These are phyloP conservation scores for Coemansia sp. DNA, from an alignment of 192 early-diverging fungal genomes.

Conservation along the genomic window DNA sequence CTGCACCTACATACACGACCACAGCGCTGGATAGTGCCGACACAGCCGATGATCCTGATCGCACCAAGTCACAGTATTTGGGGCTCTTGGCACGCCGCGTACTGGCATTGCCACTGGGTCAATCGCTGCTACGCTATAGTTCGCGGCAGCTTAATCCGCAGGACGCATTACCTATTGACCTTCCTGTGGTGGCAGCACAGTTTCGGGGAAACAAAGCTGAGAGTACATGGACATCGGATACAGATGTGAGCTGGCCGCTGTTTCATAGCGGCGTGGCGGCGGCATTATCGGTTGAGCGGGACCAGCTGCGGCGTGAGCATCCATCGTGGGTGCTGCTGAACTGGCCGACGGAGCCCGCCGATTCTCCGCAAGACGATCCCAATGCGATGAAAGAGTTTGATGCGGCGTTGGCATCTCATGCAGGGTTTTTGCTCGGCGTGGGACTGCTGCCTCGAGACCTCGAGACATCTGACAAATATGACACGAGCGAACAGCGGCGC, in stretches of 20 bases:
- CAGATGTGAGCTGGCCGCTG: slow-evolving; percentile 71
- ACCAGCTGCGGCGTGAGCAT: slow-evolving; percentile 56
- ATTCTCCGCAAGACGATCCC: slow-evolving; percentile 6
- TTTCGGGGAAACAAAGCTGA: slow-evolving; percentile 64
- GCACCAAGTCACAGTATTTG: slow-evolving; percentile 23
- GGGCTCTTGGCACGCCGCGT: slow-evolving; percentile 47
- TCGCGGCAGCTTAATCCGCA: slow-evolving; percentile 57
- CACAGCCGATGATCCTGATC: slow-evolving; percentile 11
- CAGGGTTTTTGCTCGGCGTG: slow-evolving; percentile 77
- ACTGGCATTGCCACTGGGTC: slow-evolving; percentile 65
- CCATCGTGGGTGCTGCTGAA: slow-evolving; percentile 84
- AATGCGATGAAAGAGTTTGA: slow-evolving; percentile 17
- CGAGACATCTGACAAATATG: not conserved
- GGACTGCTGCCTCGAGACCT: slow-evolving; percentile 55
- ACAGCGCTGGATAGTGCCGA: not conserved
- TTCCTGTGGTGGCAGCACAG: slow-evolving; percentile 59
- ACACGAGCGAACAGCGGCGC: not conserved
- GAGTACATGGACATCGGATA: slow-evolving; percentile 18
- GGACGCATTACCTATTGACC: slow-evolving; percentile 61
- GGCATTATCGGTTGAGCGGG: slow-evolving; percentile 66
- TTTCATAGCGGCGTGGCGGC: slow-evolving; percentile 89
- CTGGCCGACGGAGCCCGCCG: slow-evolving; percentile 41
- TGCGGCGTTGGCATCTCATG: slow-evolving; percentile 63
- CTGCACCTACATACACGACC: slow-evolving; percentile 7
- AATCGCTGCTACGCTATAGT: slow-evolving; percentile 69